phyloP scores from a whole-genome alignment of 1,139 yeast genomes.

The Nakaseomyces glabratus region DNA sequence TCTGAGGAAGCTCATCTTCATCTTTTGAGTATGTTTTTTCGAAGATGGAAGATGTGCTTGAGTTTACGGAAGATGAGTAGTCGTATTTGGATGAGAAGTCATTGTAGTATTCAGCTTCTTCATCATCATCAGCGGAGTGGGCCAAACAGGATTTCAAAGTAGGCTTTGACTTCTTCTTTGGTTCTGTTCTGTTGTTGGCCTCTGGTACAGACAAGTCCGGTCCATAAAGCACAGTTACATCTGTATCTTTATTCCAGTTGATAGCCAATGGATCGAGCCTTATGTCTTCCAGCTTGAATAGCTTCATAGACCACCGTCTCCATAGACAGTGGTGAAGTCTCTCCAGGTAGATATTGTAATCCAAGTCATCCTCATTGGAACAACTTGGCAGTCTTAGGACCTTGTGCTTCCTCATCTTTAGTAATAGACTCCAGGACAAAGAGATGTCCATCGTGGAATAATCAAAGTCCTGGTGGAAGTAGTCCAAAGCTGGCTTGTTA shows the following conservation, averaged over 20 bases:
- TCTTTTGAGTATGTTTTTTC: slow-evolving; percentile 8
- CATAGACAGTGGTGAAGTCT: slow-evolving; percentile 29
- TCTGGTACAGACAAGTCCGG: slow-evolving; percentile 20
- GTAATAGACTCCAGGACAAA: slow-evolving; percentile 21
- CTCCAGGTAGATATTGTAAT: slow-evolving; percentile 24
- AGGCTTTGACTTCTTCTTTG: neutral
- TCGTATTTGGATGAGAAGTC: slow-evolving; percentile 1
- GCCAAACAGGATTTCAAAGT: slow-evolving; percentile 4
- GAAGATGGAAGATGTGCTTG: slow-evolving; percentile 20
- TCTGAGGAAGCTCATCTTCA: slow-evolving; percentile 5
- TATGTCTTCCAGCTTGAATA: slow-evolving; percentile 11
- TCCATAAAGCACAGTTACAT: slow-evolving; percentile 29
- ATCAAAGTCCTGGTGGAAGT: slow-evolving; percentile 22
- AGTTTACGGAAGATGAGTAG: slow-evolving; percentile 14
- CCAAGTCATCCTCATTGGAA: slow-evolving; percentile 25
- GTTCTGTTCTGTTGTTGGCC: neutral
- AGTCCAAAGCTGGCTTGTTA: slow-evolving; percentile 26
- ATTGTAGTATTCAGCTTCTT: slow-evolving; percentile 3
- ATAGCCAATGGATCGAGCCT: slow-evolving; percentile 24
- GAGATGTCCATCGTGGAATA: slow-evolving; percentile 16
- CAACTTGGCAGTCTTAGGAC: slow-evolving; percentile 28
- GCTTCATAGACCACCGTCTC: slow-evolving; percentile 29
- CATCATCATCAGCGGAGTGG: slow-evolving; percentile 4
- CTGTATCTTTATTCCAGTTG: slow-evolving; percentile 30
- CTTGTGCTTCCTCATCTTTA: slow-evolving; percentile 26